A percentile compares a stretch with the other conserved stretches of the same genome.
Evolutionary conservation across 495 filamentous ascomycete genomes (phyloP).

Genomic region (Penicillium cataractarum): DNA sequence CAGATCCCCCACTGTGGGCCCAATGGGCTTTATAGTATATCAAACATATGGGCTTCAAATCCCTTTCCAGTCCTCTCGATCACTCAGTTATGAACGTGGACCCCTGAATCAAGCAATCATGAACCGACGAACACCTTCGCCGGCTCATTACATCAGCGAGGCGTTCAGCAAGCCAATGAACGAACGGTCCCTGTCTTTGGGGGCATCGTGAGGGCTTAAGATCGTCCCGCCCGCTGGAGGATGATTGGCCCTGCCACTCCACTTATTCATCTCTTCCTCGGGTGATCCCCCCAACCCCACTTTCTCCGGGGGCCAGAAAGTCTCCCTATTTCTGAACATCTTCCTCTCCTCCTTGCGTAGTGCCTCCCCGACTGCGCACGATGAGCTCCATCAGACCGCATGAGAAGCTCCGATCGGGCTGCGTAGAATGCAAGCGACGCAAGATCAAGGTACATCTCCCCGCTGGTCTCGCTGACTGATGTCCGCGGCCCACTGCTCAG

Average conservation of each 20-base stretch:
- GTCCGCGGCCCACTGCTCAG: neutral
- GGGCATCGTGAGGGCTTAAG: neutral
- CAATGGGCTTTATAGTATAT: no score
- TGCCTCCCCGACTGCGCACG: neutral
- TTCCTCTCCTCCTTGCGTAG: neutral
- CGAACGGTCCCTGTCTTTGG: neutral
- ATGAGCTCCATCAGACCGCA: slow-evolving; percentile 1
- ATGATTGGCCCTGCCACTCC: slow-evolving; percentile 2
- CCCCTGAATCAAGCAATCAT: neutral
- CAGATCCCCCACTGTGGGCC: no score
- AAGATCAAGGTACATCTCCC: neutral
- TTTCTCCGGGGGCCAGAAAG: neutral
- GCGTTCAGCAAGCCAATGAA: neutral
- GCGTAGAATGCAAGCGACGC: slow-evolving; percentile 3
- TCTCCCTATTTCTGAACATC: neutral
- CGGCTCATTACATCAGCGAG: neutral
- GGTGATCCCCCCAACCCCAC: slow-evolving; percentile 7
- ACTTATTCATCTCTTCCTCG: slow-evolving; percentile 1
- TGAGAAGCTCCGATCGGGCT: neutral
- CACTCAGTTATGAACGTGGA: neutral
- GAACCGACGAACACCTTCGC: neutral
- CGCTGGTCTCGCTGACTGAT: neutral
- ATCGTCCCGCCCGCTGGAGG: neutral
- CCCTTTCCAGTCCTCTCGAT: no score
- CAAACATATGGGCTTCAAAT: no score